Evolutionary conservation across 1,139 yeast species (phyloP).

Genomic region (Yarrowia galli): DNA sequence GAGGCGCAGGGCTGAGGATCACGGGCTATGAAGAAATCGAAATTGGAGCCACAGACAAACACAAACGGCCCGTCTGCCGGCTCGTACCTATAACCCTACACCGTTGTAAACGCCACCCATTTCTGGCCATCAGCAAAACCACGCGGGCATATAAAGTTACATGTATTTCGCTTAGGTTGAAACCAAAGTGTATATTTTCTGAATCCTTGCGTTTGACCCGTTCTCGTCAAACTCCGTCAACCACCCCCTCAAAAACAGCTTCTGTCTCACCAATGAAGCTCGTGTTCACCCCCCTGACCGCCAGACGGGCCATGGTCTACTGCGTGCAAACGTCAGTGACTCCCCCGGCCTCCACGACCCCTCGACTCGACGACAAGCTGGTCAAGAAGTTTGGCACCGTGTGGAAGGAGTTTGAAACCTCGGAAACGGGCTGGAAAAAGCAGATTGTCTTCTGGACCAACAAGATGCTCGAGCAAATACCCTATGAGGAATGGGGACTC

Average conservation of each 20-base stretch:
- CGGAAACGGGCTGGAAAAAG: slow-evolving; percentile 56
- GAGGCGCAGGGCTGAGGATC: background rate
- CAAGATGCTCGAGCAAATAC: slow-evolving; percentile 55
- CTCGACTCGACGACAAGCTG: slow-evolving; percentile 54
- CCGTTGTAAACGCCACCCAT: background rate
- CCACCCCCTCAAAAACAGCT: too few species aligned
- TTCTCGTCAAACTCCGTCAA: background rate
- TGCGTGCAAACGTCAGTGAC: slow-evolving; percentile 46
- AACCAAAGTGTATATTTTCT: background rate
- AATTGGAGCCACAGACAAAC: background rate
- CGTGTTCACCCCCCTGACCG: slow-evolving; percentile 32
- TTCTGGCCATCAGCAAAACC: background rate
- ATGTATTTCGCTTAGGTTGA: slow-evolving; percentile 1
- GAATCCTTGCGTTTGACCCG: too few species aligned
- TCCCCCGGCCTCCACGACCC: slow-evolving; percentile 47
- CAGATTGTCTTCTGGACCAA: slow-evolving; percentile 55
- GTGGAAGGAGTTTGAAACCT: slow-evolving; percentile 56
- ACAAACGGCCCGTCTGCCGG: background rate
- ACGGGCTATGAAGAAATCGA: background rate
- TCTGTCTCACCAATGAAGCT: slow-evolving; percentile 24
- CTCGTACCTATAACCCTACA: background rate
- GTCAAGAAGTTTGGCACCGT: slow-evolving; percentile 57
- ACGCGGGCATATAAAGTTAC: slow-evolving; percentile 8
- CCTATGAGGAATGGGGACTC: slow-evolving; percentile 62
- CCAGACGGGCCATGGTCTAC: slow-evolving; percentile 44